Percentiles rank a stretch among this genome's conserved stretches.
phyloP scores from a whole-genome alignment of 2,329 filamentous ascomycete species.

The Aspergillus sp. region DNA sequence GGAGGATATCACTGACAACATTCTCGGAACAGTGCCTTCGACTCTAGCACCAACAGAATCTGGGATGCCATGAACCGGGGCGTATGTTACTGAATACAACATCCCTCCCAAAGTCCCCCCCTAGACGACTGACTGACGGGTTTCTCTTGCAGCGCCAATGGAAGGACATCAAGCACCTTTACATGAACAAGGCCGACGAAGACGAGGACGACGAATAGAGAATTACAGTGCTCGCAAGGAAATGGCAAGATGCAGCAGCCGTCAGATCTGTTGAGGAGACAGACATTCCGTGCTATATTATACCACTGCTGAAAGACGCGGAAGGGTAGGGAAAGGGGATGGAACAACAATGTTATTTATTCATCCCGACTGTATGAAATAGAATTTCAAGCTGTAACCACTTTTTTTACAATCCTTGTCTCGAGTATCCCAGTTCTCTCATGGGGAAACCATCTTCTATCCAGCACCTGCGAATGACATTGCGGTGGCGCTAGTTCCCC shows the following conservation, averaged over 20 bases:
- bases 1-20: no score
- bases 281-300: no score
- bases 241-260: background rate
- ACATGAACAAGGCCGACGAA: slow-evolving; percentile 60
- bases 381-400: no score
- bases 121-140: slow-evolving; percentile 9
- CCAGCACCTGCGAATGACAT: no score
- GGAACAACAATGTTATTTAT: no score
- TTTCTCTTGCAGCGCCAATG: slow-evolving; percentile 74
- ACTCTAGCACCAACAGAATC: slow-evolving; percentile 73
- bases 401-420: no score
- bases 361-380: no score
- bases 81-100: slow-evolving; percentile 54
- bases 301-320: no score
- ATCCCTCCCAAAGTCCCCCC: slow-evolving; percentile 1
- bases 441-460: no score
- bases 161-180: slow-evolving; percentile 96
- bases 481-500: no score
- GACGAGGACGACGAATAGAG: slow-evolving; percentile 53
- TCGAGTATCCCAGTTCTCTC: no score
- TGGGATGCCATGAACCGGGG: slow-evolving; percentile 92
- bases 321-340: no score
- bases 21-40: slow-evolving; percentile 63
- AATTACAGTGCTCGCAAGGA: background rate
- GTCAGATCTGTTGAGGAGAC: background rate